phyloP scores from a whole-genome alignment of 2,329 filamentous ascomycete species.

The Aschersonia sp. region DNA sequence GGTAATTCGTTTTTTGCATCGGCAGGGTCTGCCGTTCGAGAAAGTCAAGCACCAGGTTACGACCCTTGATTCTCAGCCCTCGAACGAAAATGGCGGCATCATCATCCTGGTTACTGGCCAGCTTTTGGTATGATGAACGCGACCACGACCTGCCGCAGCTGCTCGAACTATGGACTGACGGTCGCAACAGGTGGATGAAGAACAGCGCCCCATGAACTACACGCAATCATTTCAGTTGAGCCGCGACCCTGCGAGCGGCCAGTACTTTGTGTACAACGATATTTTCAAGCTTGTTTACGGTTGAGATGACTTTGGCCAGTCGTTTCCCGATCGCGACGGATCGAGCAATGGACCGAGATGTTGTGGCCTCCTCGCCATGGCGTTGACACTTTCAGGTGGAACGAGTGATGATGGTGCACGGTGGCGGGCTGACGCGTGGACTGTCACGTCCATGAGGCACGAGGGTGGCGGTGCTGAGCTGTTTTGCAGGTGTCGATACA shows the following conservation, averaged over 20 bases:
- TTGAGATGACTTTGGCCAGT: constrained; percentile 14
- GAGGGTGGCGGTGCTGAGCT: no score
- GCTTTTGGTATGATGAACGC: constrained; percentile 49
- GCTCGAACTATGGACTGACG: not conserved
- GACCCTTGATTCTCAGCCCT: constrained; percentile 75
- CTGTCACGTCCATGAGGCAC: no score
- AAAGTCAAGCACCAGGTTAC: constrained; percentile 66
- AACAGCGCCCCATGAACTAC: constrained; percentile 79
- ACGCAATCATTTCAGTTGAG: constrained; percentile 78
- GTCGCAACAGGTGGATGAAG: constrained; percentile 58
- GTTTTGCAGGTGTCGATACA: no score
- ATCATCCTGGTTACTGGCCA: constrained; percentile 80
- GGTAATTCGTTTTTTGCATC: not conserved
- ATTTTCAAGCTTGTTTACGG: constrained; percentile 81
- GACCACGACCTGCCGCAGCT: not conserved
- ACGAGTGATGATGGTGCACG: not conserved
- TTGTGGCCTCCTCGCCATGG: no score
- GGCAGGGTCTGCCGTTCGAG: constrained; percentile 62
- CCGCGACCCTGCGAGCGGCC: constrained; percentile 44
- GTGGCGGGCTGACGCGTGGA: not conserved
- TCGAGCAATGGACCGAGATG: not conserved
- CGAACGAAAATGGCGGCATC: constrained; percentile 48
- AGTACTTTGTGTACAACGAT: constrained; percentile 86
- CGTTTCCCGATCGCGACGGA: not conserved
- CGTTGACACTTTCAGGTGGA: no score